Percentiles rank a stretch among this genome's conserved stretches.
These are phyloP conservation scores for Pestalotiopsis sp. DNA, from an alignment of 2,329 filamentous ascomycete species.

Conservation along the genomic window DNA sequence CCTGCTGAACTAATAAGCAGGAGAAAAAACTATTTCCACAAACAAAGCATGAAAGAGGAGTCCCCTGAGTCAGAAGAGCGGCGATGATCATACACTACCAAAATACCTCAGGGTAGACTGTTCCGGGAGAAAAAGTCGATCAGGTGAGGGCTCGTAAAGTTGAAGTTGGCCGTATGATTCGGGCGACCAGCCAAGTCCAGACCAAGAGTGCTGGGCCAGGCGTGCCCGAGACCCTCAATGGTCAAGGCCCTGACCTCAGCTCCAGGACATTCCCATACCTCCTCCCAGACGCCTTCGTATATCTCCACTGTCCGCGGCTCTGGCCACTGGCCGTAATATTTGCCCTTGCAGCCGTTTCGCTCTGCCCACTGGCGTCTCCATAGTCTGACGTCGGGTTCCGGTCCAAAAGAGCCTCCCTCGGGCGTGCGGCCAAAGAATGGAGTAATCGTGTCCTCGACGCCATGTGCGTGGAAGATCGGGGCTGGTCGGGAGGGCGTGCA, in stretches of 20 bases:
- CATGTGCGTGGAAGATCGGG: conserved; percentile 21
- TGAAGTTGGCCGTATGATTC: conserved; percentile 22
- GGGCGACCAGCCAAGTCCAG: conserved; percentile 18
- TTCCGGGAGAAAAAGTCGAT: conserved; percentile 23
- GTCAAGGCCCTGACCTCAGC: conserved; percentile 21
- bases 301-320: conserved; percentile 18
- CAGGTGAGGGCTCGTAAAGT: conserved; percentile 22
- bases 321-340: conserved; percentile 17
- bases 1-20: no score
- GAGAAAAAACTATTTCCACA: no score
- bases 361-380: conserved; percentile 23
- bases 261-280: conserved; percentile 20
- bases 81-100: no score
- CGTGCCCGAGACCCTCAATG: conserved; percentile 20
- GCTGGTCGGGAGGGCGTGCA: conserved; percentile 18
- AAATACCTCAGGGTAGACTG: conserved; percentile 10
- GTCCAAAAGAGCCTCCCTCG: conserved; percentile 17
- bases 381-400: conserved; percentile 20
- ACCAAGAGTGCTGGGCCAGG: conserved; percentile 21
- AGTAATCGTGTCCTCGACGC: conserved; percentile 19
- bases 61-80: no score
- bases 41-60: no score
- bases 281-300: conserved; percentile 20
- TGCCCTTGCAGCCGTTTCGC: conserved; percentile 18
- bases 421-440: conserved; percentile 19